phyloP scores from a whole-genome alignment of 306 rosid species.

The Dryas octopetala region DNA sequence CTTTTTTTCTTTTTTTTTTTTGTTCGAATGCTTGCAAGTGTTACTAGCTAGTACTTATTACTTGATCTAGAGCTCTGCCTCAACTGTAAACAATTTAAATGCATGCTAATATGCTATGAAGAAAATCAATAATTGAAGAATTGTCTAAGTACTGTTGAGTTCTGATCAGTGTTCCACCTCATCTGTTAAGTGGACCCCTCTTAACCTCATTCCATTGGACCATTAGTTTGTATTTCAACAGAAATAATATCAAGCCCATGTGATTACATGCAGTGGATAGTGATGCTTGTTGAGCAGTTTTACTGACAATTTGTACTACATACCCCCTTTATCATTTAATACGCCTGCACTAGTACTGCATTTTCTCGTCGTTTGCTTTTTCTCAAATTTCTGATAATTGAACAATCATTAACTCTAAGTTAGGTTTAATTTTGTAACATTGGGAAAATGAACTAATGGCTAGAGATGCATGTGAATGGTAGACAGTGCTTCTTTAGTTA shows the following conservation, averaged over 20 bases:
- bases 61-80: too few species aligned
- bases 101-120: too few species aligned
- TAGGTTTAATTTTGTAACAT: background rate
- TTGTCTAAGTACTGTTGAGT: background rate
- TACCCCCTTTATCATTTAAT: constrained; percentile 26
- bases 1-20: too few species aligned
- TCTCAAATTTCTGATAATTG: background rate
- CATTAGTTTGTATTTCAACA: constrained; percentile 5
- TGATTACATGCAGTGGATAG: constrained; percentile 23
- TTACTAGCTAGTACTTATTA: too few species aligned
- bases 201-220: background rate
- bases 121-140: background rate
- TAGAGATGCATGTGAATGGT: background rate
- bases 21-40: too few species aligned
- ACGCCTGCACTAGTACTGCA: constrained; percentile 8
- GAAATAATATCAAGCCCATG: constrained; percentile 28
- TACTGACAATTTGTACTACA: constrained; percentile 20
- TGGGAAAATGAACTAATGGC: background rate
- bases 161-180: background rate
- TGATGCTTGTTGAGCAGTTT: constrained; percentile 17
- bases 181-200: constrained; percentile 24
- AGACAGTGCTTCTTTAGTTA: background rate
- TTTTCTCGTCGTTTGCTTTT: constrained; percentile 12
- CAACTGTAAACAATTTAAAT: too few species aligned
- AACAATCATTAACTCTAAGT: background rate